Conservation (phyloP, 2,329 filamentous ascomycete species). For the Elsinoe australis region DNA sequence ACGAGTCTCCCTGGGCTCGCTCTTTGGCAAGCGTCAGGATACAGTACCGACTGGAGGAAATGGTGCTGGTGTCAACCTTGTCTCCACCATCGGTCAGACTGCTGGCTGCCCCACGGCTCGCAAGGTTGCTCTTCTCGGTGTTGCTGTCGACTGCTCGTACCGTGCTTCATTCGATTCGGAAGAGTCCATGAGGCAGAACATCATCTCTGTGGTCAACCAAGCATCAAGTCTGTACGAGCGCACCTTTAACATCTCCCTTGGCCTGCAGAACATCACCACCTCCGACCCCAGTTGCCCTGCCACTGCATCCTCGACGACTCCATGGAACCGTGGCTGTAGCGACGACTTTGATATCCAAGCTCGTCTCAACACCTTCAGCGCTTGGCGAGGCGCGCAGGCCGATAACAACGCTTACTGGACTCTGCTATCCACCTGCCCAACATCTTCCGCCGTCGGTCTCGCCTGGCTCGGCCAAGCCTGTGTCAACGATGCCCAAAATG, state of each 20-base stretch:
- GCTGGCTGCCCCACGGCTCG: slow-evolving; percentile 82
- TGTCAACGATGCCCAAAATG: slow-evolving; percentile 47
- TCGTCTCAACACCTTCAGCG: slow-evolving; percentile 79
- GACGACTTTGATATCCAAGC: slow-evolving; percentile 56
- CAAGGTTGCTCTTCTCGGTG: slow-evolving; percentile 82
- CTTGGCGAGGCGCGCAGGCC: slow-evolving; percentile 69
- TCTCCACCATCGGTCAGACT: slow-evolving; percentile 69
- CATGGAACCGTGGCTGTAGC: slow-evolving; percentile 77
- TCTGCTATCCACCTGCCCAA: slow-evolving; percentile 72
- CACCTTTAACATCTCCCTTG: slow-evolving; percentile 91
- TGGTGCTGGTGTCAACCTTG: slow-evolving; percentile 70
- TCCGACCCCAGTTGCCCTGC: slow-evolving; percentile 67
- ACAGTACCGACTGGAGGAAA: slow-evolving; percentile 66
- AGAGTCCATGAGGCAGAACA: slow-evolving; percentile 59
- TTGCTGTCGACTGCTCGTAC: slow-evolving; percentile 91
- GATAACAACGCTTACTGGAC: slow-evolving; percentile 94
- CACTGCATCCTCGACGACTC: slow-evolving; percentile 55
- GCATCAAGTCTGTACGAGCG: slow-evolving; percentile 83
- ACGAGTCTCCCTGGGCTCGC: slow-evolving; percentile 52
- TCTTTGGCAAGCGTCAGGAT: slow-evolving; percentile 63
- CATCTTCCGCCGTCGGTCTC: slow-evolving; percentile 76
- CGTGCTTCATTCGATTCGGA: slow-evolving; percentile 61
- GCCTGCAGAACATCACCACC: slow-evolving; percentile 76
- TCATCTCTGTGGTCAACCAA: slow-evolving; percentile 76
- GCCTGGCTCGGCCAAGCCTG: slow-evolving; percentile 92